These are phyloP conservation scores for Phyllosticta capitalensis DNA, from an alignment of 2,329 filamentous ascomycete species.

Conservation along the genomic window DNA sequence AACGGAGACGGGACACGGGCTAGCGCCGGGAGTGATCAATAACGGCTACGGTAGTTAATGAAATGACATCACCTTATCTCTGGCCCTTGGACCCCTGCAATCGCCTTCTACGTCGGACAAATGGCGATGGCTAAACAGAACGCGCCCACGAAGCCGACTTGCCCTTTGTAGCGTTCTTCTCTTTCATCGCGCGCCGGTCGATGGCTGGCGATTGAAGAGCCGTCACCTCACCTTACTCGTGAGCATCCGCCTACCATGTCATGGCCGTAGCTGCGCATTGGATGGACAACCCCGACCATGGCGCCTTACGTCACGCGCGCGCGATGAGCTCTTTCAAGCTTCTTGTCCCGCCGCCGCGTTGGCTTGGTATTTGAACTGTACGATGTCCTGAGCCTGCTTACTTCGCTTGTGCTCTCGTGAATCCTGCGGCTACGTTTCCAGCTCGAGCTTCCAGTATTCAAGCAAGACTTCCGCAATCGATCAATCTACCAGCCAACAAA, in stretches of 20 bases:
- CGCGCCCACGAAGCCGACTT: background rate
- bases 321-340: background rate
- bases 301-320: background rate
- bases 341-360: background rate
- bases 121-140: background rate
- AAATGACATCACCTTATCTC: slow-evolving; percentile 10
- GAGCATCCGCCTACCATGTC: background rate
- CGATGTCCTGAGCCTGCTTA: background rate
- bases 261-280: too few relatives aligned
- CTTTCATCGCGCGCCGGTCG: too few relatives aligned
- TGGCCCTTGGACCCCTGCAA: background rate
- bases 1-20: too few relatives aligned
- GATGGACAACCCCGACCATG: background rate
- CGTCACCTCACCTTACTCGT: background rate
- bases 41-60: background rate
- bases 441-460: background rate
- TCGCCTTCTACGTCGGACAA: slow-evolving; percentile 4
- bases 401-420: background rate
- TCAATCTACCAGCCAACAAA: background rate
- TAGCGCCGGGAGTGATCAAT: too few relatives aligned
- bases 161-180: background rate
- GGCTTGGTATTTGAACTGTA: background rate
- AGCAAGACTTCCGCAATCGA: background rate
- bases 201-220: background rate
- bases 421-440: background rate